These are phyloP conservation scores for Elongisporangium undulatum DNA, from an alignment of 352 stramenopile species.

Conservation along the genomic window DNA sequence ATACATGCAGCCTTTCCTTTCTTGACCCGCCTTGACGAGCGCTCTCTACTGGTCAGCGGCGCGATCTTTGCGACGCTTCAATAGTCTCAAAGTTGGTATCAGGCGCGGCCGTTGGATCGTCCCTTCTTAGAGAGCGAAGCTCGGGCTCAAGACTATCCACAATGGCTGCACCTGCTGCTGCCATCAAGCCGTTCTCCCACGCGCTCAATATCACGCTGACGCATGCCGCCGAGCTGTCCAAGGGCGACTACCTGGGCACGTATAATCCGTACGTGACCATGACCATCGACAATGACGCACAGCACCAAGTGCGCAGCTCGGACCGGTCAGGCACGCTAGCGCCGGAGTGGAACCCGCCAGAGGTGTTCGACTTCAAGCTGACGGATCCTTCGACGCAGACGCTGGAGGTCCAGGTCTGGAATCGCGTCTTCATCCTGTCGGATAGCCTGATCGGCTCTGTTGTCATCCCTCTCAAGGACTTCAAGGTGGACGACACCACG, in stretches of 20 bases:
- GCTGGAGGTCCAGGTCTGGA: slow-evolving; percentile 21
- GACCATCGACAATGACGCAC: slow-evolving; percentile 6
- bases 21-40: too few species aligned
- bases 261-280: slow-evolving; percentile 34
- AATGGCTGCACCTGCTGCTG: background rate
- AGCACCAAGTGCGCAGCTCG: slow-evolving; percentile 18
- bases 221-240: slow-evolving; percentile 21
- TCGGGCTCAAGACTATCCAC: too few species aligned
- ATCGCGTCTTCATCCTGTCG: slow-evolving; percentile 19
- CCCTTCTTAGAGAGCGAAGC: too few species aligned
- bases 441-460: slow-evolving; percentile 23
- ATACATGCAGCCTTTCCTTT: too few species aligned
- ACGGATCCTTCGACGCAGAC: slow-evolving; percentile 6
- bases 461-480: slow-evolving; percentile 18
- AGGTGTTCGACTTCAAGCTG: slow-evolving; percentile 36
- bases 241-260: slow-evolving; percentile 22
- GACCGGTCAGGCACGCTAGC: slow-evolving; percentile 15
- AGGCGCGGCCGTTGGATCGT: too few species aligned
- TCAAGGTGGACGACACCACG: slow-evolving; percentile 1
- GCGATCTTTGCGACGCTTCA: too few species aligned
- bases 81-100: too few species aligned
- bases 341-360: slow-evolving; percentile 21
- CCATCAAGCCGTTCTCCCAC: background rate
- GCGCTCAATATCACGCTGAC: slow-evolving; percentile 21
- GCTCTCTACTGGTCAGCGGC: too few species aligned